Percentiles rank a stretch among this genome's conserved stretches.
Evolutionary conservation across 345 rosid species (phyloP).

Genomic region (Hypericum androsaemum): DNA sequence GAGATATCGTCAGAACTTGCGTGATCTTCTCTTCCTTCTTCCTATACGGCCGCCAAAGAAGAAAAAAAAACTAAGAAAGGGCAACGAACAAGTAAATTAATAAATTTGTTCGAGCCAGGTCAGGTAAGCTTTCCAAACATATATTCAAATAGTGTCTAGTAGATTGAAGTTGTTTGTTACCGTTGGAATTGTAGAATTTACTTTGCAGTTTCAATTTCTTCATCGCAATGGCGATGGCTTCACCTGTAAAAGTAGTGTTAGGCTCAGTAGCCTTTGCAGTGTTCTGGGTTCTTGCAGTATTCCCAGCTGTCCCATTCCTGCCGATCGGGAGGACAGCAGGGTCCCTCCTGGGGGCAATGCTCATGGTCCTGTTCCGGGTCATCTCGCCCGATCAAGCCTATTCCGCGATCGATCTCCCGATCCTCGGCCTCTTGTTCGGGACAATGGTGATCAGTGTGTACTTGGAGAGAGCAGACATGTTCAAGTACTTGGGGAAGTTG

Average conservation of each 20-base stretch:
- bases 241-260: conserved; percentile 36
- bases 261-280: conserved; percentile 62
- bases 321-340: conserved; percentile 93
- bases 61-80: no score
- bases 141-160: no score
- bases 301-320: conserved; percentile 62
- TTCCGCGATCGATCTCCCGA: conserved; percentile 69
- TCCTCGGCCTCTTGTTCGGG: conserved; percentile 80
- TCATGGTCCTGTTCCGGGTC: conserved; percentile 72
- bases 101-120: no score
- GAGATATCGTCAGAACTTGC: no score
- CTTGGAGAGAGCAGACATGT: conserved; percentile 78
- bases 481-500: conserved; percentile 59
- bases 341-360: conserved; percentile 70
- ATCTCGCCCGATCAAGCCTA: conserved; percentile 67
- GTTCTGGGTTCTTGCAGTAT: conserved; percentile 82
- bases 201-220: no score
- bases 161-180: no score
- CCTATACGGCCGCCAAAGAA: no score
- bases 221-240: conserved; percentile 58
- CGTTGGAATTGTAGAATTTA: no score
- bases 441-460: conserved; percentile 80
- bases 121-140: no score
- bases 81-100: no score
- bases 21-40: no score